Base-by-base conservation (phyloP, 2,329 filamentous ascomycete species). In the Penicillium sp. region DNA sequence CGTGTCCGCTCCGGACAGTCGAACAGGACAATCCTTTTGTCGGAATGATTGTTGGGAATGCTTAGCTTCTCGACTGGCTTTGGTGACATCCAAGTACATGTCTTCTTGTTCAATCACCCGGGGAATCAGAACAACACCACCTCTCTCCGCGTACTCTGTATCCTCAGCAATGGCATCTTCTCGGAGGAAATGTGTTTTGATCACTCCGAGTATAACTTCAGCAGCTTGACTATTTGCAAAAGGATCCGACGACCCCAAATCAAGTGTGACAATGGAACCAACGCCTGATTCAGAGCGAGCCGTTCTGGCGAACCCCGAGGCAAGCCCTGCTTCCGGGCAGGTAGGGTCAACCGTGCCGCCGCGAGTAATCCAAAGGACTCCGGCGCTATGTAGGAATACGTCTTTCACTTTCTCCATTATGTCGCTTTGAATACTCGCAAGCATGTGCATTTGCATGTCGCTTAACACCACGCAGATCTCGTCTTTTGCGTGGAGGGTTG, bases 211-310 rank as follows among this genome's bases (percentile, higher is more conserved):
- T 2, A 63, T 56, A 2, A 60, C 8, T 1, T 54, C 32, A 4
- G 53, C 49, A 2, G 47, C 44, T 9, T 28, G 35, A 5, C 31
- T 7, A 1, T 46, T 42, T 5, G 44, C 35, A 3, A 61, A 35
- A 5, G 49, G 29, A 8, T 46, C 42, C 10, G 44, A 23, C 3
- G 37, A 48, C 31, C 60, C 59, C 4, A 66, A 24, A 10, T 65
- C 59, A 7, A 66, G 52, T 6, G 57, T 64, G 2, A 66, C 28
- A 3, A 65, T 63, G 3, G 49, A 47, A 1, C 48, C 46, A 3
- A 57, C 53, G 1, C 55, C 62, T 1, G 59, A 58, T 42, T 66
- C 62, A 2, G 61, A 58, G 6, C 63, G 60, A 3, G 63, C 61
- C 10, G 62, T 63, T 35, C 62, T 49, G 44, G 60, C 52, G 40